Base-by-base conservation (phyloP, 441 rosid genomes). In the Corymbia calophylla region DNA sequence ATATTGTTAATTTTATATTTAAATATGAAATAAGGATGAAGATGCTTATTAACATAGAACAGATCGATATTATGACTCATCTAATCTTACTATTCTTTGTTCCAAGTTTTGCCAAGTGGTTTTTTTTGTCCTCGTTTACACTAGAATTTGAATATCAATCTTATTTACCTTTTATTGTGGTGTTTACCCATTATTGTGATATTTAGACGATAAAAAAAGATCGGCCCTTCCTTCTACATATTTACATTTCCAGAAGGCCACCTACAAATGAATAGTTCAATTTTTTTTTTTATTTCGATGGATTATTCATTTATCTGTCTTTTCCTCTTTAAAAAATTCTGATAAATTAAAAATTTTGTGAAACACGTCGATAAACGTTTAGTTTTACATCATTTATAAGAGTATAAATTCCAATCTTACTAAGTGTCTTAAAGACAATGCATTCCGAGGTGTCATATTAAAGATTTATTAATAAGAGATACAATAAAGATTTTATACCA, bases 1-100 rank as follows among this genome's bases (percentile, higher is more conserved):
- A 64, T n/a, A 64, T n/a, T 64, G 0, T 0, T 19, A 2, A n/a
- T n/a, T 64, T 64, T 64, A n/a, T n/a, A 9, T 64, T n/a, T 25
- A 13, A 27, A 64, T 16, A 60, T 27, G 15, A 25, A 60, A 60
- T 11, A 9, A 64, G 70, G 70, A 64, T 64, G 35, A 64, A 8
- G 35, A 64, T n/a, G 70, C 7, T 13, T n/a, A 7, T 25, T 7
- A n/a, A 19, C 19, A 64, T 29, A 29, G 70, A 5, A 2, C 18
- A n/a, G 17, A 29, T 62, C 8, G 7, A n/a, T 16, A 62, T 6
- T 29, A 29, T 3, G 73, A 19, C 21, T 64, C 73, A n/a, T 64
- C 39, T 64, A 64, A 64, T n/a, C 32, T 62, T 27, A 62, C 31
- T 6, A 62, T 62, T 29, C 68, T 62, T 62, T 62, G 32, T 62